Base-by-base conservation (phyloP, 345 rosid genomes). In the Camelina neglecta region DNA sequence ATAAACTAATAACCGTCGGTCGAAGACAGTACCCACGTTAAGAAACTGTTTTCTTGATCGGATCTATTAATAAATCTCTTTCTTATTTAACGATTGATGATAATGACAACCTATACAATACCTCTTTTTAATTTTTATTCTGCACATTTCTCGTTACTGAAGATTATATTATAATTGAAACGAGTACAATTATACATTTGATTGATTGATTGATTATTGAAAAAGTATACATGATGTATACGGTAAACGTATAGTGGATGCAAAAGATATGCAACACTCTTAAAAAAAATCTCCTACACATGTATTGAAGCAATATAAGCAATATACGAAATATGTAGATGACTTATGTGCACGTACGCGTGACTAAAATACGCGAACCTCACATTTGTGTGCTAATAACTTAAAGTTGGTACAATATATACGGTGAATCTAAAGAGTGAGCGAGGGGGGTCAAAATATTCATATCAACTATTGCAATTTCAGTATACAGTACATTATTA, bases 21-120 rank as follows among this genome's bases (percentile, higher is more conserved):
- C 67, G 54, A 75, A 59, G 60, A 74, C 66, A 53, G 23, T 42
- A 39, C 55, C 73, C 47, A 67, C 42, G 67, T 75, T 67, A 54
- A 26, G 67, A 75, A 74, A 67, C 24, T 36, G 62, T 59, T 63
- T 42, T 44, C 64, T 75, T 75, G 68, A 41, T 67, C 62, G 74
- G 74, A 67, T 49, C 60, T 75, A 55, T 44, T 23, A 49, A 12
- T 48, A 66, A 57, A 47, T 50, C 2, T 57, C 13, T 35, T 47
- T 24, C 10, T 47, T 42, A 7, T 11, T 15, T 66, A 48, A 11
- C 9, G 21, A 15, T 4, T 18, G 42, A 44, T 18, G 21, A 45
- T 18, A 47, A 5, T 11, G 21, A 49, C 6, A 21, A 4, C 31
- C 31, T 29, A 4, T 29, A 3, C 31, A 26, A n/a, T 60, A 36